Conservation (phyloP, 23 red algal species). For the Gracilariopsis chorda region DNA sequence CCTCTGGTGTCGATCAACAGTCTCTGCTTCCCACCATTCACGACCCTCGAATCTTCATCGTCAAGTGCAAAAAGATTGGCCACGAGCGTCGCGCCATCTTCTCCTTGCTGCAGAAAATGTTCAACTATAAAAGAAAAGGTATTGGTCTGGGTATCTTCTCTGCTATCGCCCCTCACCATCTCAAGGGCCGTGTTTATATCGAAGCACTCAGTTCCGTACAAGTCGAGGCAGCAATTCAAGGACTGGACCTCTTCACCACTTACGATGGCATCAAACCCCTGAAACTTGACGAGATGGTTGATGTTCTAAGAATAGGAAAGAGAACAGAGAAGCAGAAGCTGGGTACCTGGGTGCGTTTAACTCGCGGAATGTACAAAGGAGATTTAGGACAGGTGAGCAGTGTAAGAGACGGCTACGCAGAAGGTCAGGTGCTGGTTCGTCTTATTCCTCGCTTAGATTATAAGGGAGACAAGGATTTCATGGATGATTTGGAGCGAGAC, state of each 20-base stretch:
- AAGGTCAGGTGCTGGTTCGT: conserved; percentile 65
- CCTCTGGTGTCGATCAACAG: conserved; percentile 85
- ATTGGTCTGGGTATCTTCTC: conserved; percentile 77
- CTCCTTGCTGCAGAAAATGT: conserved; percentile 89
- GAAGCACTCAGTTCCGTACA: conserved; percentile 74
- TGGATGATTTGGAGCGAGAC: conserved; percentile 54
- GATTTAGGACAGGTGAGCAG: conserved; percentile 96
- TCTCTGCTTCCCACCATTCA: conserved; percentile 85
- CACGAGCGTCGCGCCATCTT: conserved; percentile 81
- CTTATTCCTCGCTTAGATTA: conserved; percentile 90
- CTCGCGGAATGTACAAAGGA: conserved; percentile 83
- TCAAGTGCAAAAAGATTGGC: conserved; percentile 82
- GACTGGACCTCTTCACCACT: conserved; percentile 70
- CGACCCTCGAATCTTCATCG: conserved; percentile 88
- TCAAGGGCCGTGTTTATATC: conserved; percentile 90
- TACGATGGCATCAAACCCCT: conserved; percentile 75
- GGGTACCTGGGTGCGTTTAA: conserved; percentile 90
- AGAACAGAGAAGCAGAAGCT: conserved; percentile 49
- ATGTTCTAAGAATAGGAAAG: conserved; percentile 67
- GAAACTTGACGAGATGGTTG: conserved; percentile 90
- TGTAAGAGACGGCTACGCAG: conserved; percentile 67
- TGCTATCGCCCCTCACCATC: conserved; percentile 89
- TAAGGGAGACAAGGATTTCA: conserved; percentile 58
- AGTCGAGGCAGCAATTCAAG: conserved; percentile 78
- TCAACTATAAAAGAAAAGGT: conserved; percentile 57